Percentiles rank a stretch among this genome's conserved stretches.
Evolutionary conservation across 1,284 basidiomycete genomes (phyloP).

Genomic region (Abortiporus biennis): DNA sequence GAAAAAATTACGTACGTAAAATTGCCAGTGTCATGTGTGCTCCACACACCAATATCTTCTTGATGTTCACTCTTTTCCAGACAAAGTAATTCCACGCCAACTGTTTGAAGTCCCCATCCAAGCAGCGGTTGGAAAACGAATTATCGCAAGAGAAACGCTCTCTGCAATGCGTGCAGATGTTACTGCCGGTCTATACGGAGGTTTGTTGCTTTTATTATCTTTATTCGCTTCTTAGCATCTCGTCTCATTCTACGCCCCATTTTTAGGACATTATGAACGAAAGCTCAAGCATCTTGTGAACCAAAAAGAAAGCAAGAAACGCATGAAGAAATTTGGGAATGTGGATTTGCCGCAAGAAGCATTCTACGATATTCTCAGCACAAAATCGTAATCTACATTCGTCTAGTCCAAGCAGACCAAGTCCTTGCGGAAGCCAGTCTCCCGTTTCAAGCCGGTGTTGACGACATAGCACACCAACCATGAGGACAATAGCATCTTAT

Average conservation of each 20-base stretch:
- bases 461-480: too few species aligned
- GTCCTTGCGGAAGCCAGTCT: too few species aligned
- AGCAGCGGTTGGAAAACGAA: slow-evolving; percentile 78
- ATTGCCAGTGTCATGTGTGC: neutral
- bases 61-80: slow-evolving; percentile 30
- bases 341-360: slow-evolving; percentile 89
- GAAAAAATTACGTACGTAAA: slow-evolving; percentile 75
- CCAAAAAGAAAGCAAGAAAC: slow-evolving; percentile 87
- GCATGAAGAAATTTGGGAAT: slow-evolving; percentile 81
- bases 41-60: neutral
- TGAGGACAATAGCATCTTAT: too few species aligned
- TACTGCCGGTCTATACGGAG: slow-evolving; percentile 91
- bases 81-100: slow-evolving; percentile 88
- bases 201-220: slow-evolving; percentile 30
- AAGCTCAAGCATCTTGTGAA: slow-evolving; percentile 91
- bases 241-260: slow-evolving; percentile 2
- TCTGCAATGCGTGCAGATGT: slow-evolving; percentile 91
- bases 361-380: slow-evolving; percentile 80
- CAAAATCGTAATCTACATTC: slow-evolving; percentile 20
- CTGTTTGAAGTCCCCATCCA: slow-evolving; percentile 94
- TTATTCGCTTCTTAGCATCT: too few species aligned
- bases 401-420: too few species aligned
- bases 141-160: slow-evolving; percentile 87
- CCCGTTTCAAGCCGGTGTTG: too few species aligned
- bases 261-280: slow-evolving; percentile 77